phyloP scores from a whole-genome alignment of 768 basidiomycete species.

The Russula vinacea region DNA sequence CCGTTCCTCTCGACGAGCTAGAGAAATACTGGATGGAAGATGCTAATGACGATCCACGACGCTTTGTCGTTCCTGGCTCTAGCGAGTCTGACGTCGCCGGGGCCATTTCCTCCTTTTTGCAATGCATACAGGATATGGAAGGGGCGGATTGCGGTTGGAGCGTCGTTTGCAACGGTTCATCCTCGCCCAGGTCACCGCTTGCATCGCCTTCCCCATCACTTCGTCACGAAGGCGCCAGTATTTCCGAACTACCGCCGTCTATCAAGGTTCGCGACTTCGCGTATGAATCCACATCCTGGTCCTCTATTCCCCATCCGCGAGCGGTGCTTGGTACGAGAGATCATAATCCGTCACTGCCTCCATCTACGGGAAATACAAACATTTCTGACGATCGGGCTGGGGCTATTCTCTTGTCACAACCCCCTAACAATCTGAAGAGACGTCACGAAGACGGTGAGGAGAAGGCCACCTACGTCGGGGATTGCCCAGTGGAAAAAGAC shows the following conservation, averaged over 20 bases:
- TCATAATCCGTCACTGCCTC: not conserved
- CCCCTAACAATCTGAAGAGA: slow-evolving; percentile 4
- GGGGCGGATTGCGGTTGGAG: slow-evolving; percentile 23
- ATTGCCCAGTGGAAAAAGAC: slow-evolving; percentile 9
- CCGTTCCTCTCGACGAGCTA: slow-evolving; percentile 38
- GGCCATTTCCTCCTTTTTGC: slow-evolving; percentile 16
- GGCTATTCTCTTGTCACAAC: not conserved
- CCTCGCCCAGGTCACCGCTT: slow-evolving; percentile 19
- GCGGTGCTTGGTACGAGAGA: not conserved
- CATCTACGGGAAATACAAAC: not conserved
- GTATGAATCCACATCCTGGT: slow-evolving; percentile 28
- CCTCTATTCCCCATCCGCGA: not conserved
- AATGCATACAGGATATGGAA: slow-evolving; percentile 22
- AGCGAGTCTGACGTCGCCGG: slow-evolving; percentile 14
- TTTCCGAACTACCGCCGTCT: slow-evolving; percentile 18
- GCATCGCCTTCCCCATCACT: not conserved
- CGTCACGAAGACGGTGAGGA: slow-evolving; percentile 1
- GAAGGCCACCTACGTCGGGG: not conserved
- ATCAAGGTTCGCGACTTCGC: slow-evolving; percentile 35
- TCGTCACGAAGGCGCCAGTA: not conserved
- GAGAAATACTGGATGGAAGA: slow-evolving; percentile 39
- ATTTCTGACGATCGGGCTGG: not conserved
- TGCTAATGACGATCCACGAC: slow-evolving; percentile 37
- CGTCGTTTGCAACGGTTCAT: slow-evolving; percentile 5
- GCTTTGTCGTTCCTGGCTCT: slow-evolving; percentile 41